phyloP scores from a whole-genome alignment of 306 rosid species.

The Quercus ilex region DNA sequence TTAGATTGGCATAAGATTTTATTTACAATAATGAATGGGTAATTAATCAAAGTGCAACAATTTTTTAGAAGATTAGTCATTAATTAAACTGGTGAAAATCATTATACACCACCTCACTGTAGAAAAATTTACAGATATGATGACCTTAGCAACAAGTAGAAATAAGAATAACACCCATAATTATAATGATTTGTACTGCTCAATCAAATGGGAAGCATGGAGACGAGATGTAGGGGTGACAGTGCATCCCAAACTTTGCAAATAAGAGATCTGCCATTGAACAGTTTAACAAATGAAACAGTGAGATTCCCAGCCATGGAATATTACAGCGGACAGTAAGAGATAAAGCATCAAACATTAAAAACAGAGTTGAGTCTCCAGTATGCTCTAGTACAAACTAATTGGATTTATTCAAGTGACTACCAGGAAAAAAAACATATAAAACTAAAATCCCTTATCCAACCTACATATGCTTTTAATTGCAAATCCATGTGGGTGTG shows the following conservation, averaged over 20 bases:
- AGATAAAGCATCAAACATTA: neutral
- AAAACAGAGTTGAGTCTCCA: neutral
- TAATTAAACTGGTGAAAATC: too few relatives aligned
- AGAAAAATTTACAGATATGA: neutral
- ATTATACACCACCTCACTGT: too few relatives aligned
- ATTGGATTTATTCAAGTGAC: too few relatives aligned
- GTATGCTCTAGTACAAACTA: neutral
- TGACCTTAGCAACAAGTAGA: neutral
- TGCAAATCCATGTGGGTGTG: too few relatives aligned
- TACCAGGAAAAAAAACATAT: too few relatives aligned
- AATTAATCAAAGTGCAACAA: too few relatives aligned
- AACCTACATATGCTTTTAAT: too few relatives aligned
- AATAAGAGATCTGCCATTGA: conserved; percentile 67
- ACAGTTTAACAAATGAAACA: neutral
- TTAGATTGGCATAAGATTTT: too few relatives aligned
- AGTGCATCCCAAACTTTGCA: conserved; percentile 87
- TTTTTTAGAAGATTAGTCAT: too few relatives aligned
- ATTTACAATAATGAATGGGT: too few relatives aligned
- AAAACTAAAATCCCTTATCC: too few relatives aligned
- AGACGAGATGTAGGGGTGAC: conserved; percentile 73
- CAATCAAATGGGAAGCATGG: conserved; percentile 88
- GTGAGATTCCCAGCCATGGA: neutral
- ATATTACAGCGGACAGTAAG: neutral
- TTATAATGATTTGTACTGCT: conserved; percentile 84
- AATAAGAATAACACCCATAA: neutral